Base-by-base conservation (phyloP, 805 yeast genomes). In the Ogataea trehalophila region DNA sequence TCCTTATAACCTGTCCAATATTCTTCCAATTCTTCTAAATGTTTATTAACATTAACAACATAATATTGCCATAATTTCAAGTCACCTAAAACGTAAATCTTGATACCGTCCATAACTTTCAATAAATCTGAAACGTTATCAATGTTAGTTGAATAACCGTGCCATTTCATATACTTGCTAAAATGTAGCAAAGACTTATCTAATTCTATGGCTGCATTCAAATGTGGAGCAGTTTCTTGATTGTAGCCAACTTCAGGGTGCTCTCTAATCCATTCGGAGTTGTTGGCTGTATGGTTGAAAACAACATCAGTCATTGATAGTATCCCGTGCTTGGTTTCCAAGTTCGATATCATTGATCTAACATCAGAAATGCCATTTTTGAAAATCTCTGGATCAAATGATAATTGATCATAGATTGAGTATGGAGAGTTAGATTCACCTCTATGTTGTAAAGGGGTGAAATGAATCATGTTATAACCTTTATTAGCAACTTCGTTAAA, bases 391-490 rank as follows among this genome's bases (percentile, higher is more conserved):
- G 85, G 79, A 61, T 92, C 98, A 67, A 85, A 91, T 23, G 60
- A 65, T 50, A 89, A 74, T 67, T 94, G 98, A 63, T 92, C 97
- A 57, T 70, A 83, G 45, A 92, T 88, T 4, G 97, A 87, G 62
- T 91, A 92, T 0, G 99, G 99, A 6, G 97, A 91, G 64, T 91
- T 79, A 1, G 96, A 87, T 51, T 76, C 85, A 33, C 99, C 99
- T 47, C 98, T 75, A 53, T 82, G 70, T 67, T 92, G 97, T 56
- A 92, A 72, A 0, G 99, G 99, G 6, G 97, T 91, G 65, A 92
- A 92, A 70, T 92, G 99, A 39, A 94, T 73, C 97, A 92, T 88
- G 66, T 94, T 94, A 71, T 92, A 92, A 18, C 94, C 91, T 66
- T 94, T 94, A 8, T 68, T 62, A 15, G 83, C 68, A 40, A 92